A percentile compares a stretch with the other conserved stretches of the same genome.
phyloP scores from a whole-genome alignment of 306 rosid genomes.

The Trifolium dubium region DNA sequence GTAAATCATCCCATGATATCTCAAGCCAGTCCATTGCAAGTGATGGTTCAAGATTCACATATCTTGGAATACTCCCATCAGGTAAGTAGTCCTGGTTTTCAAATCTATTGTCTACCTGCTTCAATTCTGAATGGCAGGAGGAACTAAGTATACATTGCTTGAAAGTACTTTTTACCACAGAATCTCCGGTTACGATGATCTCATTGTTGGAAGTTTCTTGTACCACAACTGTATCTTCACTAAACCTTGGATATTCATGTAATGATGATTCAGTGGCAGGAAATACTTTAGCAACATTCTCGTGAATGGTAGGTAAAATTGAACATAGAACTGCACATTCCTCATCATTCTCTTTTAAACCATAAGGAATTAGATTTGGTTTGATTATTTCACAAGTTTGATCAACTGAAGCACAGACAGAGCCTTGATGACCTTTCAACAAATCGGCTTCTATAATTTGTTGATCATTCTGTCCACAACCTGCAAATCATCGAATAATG shows the following conservation, averaged over 20 bases:
- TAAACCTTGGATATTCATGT: constrained; percentile 43
- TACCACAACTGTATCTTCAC: constrained; percentile 44
- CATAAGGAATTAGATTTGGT: constrained; percentile 50
- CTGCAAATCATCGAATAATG: constrained; percentile 53
- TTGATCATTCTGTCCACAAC: constrained; percentile 50
- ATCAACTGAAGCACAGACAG: constrained; percentile 51
- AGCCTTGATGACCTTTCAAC: constrained; percentile 38
- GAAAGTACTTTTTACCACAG: constrained; percentile 44
- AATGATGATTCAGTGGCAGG: constrained; percentile 45
- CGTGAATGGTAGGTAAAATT: constrained; percentile 51
- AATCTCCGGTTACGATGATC: constrained; percentile 51
- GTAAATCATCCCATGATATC: constrained; percentile 92
- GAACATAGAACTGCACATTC: constrained; percentile 53
- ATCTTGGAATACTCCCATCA: constrained; percentile 59
- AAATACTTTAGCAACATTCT: constrained; percentile 51
- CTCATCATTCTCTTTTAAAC: constrained; percentile 52
- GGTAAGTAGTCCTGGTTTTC: constrained; percentile 53
- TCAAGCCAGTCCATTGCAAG: constrained; percentile 99
- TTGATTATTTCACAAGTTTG: constrained; percentile 54
- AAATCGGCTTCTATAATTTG: constrained; percentile 50
- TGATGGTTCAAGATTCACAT: constrained; percentile 85
- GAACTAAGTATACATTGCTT: constrained; percentile 47
- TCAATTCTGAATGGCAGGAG: constrained; percentile 50
- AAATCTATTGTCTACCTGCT: constrained; percentile 48
- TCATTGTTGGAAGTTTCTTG: constrained; percentile 53